Evolutionary conservation across 441 rosid genomes (phyloP), one percentile per base, ranked within the genome.

Genomic region (Populus tomentosa): DNA sequence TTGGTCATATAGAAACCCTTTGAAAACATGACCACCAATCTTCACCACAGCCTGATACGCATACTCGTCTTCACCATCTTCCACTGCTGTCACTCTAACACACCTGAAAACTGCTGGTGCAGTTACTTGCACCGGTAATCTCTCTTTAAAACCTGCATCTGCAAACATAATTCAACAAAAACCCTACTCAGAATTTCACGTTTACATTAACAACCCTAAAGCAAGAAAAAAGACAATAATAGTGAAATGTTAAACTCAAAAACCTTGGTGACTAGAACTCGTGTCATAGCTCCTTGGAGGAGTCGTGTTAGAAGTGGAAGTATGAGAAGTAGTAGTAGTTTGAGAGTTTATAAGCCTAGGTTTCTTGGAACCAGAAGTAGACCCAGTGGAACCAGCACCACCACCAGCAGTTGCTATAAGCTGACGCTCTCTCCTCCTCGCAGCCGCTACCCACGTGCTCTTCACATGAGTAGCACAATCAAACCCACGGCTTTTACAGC

Each of bases 361-460:
- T 84, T 90, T 94, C 83, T 94, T 94, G 6, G 85, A 83, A 35
- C 95, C 84, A 74, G 92, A 90, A 13, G 93, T 92, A 6, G 97
- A 94, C 35, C 78, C 90, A 14, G 97, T 88, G 26, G 84, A 81
- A 24, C 80, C 80, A 77, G 72, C 75, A 70, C 70, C 80, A 16
- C 75, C 68, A 53, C 74, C 78, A 1, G 84, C 78, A 24, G 84
- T 38, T 0, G 83, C 80, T 83, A 91, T 83, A 28, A 89, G 87
- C 84, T 94, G 97, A 26, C 98, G 90, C 82, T 96, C 99, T 72
- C 99, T 81, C 77, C 99, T 77, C 76, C 97, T 74, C 1, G 97
- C 88, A 0, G 99, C 97, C 4, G 99, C 88, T 1, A 95, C 97
- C 99, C 99, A 95, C 61, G 99, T 95, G 91, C 98, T 94, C 84